These are phyloP conservation scores for Boechera divaricarpa DNA, from an alignment of 345 rosid species.

Conservation along the genomic window DNA sequence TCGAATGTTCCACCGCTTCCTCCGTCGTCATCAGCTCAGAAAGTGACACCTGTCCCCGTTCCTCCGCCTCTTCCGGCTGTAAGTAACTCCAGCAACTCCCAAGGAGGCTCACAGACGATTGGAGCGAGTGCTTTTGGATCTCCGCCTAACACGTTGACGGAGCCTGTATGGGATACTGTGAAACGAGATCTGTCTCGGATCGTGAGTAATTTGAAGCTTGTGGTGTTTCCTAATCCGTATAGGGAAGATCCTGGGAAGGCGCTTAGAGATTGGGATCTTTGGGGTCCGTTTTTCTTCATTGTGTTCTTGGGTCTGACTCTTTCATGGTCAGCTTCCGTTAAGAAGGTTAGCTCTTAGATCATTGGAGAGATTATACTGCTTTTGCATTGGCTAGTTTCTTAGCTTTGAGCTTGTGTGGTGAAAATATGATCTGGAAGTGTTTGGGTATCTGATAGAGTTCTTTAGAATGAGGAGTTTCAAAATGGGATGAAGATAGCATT, in stretches of 20 bases:
- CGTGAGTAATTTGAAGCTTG: conserved; percentile 95
- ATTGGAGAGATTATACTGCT: background rate
- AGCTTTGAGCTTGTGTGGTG: background rate
- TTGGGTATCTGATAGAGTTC: background rate
- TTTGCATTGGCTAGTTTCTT: conserved; percentile 2
- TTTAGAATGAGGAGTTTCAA: background rate
- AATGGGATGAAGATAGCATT: background rate
- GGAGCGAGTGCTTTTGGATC: conserved; percentile 60
- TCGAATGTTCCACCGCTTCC: conserved; percentile 65
- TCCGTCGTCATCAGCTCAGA: conserved; percentile 41
- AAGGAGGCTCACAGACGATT: conserved; percentile 11
- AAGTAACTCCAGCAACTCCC: conserved; percentile 29
- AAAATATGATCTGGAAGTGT: background rate
- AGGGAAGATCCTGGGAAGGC: conserved; percentile 98
- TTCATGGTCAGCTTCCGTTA: conserved; percentile 53
- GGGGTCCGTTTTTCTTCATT: conserved; percentile 98
- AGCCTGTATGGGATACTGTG: conserved; percentile 98
- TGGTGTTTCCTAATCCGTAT: conserved; percentile 90
- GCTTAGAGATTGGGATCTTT: conserved; percentile 96
- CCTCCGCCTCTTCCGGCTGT: conserved; percentile 52
- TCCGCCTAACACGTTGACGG: conserved; percentile 83
- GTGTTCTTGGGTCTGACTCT: conserved; percentile 87
- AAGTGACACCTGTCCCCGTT: conserved; percentile 47
- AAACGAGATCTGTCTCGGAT: conserved; percentile 97
- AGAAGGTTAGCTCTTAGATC: conserved; percentile 28